Percentiles rank a stretch among this genome's conserved stretches.
phyloP scores from a whole-genome alignment of 768 basidiomycete species.

The Suillus luteus region DNA sequence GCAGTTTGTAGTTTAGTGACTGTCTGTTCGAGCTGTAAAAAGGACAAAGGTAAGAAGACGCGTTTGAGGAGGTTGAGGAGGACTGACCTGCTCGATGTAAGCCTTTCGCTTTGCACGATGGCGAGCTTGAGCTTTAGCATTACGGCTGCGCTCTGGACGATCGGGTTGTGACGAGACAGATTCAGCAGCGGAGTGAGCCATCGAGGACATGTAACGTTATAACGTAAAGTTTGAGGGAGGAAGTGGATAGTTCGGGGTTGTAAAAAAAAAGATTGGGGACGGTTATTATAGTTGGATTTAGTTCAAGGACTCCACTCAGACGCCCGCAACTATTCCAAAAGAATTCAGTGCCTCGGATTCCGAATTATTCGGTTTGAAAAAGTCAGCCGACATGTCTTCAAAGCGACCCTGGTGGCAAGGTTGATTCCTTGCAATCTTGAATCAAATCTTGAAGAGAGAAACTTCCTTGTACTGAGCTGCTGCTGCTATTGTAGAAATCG shows the following conservation, averaged over 20 bases:
- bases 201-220: conserved; percentile 59
- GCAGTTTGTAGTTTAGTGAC: conserved; percentile 83
- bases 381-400: conserved; percentile 36
- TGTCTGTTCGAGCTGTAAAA: conserved; percentile 73
- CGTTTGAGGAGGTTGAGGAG: not conserved
- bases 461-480: too few relatives aligned
- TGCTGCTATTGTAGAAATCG: not conserved
- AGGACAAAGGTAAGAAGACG: conserved; percentile 5
- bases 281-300: conserved; percentile 37
- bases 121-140: conserved; percentile 85
- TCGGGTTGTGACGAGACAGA: conserved; percentile 46
- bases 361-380: conserved; percentile 50
- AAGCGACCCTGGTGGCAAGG: conserved; percentile 39
- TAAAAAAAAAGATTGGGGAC: conserved; percentile 38
- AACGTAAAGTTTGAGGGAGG: conserved; percentile 40
- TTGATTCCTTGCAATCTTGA: conserved; percentile 30
- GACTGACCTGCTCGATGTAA: conserved; percentile 82
- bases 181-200: conserved; percentile 53
- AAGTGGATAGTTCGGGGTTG: conserved; percentile 51
- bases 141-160: conserved; percentile 82
- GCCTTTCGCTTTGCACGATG: conserved; percentile 93
- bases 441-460: conserved; percentile 30
- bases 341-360: conserved; percentile 41
- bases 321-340: conserved; percentile 31
- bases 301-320: conserved; percentile 23